Evolutionary conservation across 179 eudicot genomes (phyloP).

Genomic region (Actinidia chinensis): DNA sequence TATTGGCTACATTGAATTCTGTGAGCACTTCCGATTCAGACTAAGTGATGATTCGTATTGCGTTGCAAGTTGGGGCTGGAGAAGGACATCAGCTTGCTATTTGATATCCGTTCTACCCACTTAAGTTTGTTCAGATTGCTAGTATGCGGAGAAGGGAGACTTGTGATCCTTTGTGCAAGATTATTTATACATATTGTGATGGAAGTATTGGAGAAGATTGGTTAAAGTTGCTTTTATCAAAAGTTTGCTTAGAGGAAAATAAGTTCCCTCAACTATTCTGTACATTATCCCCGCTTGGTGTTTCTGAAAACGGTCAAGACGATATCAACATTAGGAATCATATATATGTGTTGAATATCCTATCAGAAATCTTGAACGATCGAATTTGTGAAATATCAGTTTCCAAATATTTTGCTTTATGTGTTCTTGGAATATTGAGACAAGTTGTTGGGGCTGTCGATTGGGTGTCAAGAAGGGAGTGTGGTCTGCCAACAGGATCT

Average conservation of each 20-base stretch:
- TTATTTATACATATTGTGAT: slow-evolving; percentile 55
- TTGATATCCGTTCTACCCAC: slow-evolving; percentile 55
- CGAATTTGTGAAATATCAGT: slow-evolving; percentile 45
- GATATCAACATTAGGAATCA: slow-evolving; percentile 14
- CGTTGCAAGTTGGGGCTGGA: slow-evolving; percentile 77
- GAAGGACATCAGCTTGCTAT: slow-evolving; percentile 54
- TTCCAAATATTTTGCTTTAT: slow-evolving; percentile 42
- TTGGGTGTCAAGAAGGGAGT: slow-evolving; percentile 32
- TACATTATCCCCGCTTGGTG: slow-evolving; percentile 25
- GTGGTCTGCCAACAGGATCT: slow-evolving; percentile 59
- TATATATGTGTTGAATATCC: slow-evolving; percentile 40
- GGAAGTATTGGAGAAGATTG: slow-evolving; percentile 68
- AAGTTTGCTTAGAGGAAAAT: slow-evolving; percentile 58
- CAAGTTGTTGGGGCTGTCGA: slow-evolving; percentile 41
- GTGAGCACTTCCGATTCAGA: slow-evolving; percentile 34
- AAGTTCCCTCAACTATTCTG: slow-evolving; percentile 45
- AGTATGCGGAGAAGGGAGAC: slow-evolving; percentile 46
- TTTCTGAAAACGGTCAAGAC: slow-evolving; percentile 22
- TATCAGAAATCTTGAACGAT: slow-evolving; percentile 62
- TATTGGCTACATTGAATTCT: slow-evolving; percentile 32
- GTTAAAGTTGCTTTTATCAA: slow-evolving; percentile 67
- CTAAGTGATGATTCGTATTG: slow-evolving; percentile 46
- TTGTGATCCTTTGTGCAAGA: slow-evolving; percentile 80
- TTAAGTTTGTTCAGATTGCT: slow-evolving; percentile 50
- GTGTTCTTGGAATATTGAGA: slow-evolving; percentile 47